Evolutionary conservation across 805 yeast genomes (phyloP), one percentile per base, ranked within the genome.

Genomic region (Kodamaea kakaduensis): DNA sequence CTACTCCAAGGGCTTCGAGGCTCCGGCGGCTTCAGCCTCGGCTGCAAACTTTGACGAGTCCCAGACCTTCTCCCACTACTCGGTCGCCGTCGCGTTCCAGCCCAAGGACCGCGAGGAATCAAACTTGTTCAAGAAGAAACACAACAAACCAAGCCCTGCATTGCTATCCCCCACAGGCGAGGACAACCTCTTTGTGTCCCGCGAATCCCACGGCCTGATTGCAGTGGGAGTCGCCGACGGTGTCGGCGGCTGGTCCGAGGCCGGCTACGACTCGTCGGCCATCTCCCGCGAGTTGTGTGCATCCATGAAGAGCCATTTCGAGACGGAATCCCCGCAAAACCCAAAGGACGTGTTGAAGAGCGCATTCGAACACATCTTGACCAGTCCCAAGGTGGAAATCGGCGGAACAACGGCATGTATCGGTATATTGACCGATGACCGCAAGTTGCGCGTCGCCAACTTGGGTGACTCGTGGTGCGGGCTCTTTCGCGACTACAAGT

Each of bases 391-490:
- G 19, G 94, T 83, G 5, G 73, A 79, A 53, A 94, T 89, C 19
- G 98, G 98, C 3, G 93, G 96, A 12, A 87, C 97, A 1, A 90
- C 98, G 1, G 87, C 94, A 3, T 85, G 96, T 49, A 71, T 84
- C 34, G 97, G 96, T 1, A 69, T 81, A 8, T 66, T 84, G 32
- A 70, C 78, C 15, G 65, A 78, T 0, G 65, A 67, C 6, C 61
- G 71, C 9, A 80, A 80, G 19, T 54, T 90, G 23, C 61, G 65
- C 27, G 81, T 86, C 0, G 81, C 90, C 6, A 90, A 93, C 51
- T 61, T 90, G 36, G 98, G 98, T 8, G 98, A 90, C 58, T 88
- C 97, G 4, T 93, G 96, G 82, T 85, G 86, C 56, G 89, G 95
- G 12, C 75, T 89, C 3, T 84, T 88, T 54, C 69, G 98, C 44